Evolutionary conservation across 306 rosid genomes (phyloP), one percentile per base, ranked within the genome.

Genomic region (Oxytropis ochrocephala): DNA sequence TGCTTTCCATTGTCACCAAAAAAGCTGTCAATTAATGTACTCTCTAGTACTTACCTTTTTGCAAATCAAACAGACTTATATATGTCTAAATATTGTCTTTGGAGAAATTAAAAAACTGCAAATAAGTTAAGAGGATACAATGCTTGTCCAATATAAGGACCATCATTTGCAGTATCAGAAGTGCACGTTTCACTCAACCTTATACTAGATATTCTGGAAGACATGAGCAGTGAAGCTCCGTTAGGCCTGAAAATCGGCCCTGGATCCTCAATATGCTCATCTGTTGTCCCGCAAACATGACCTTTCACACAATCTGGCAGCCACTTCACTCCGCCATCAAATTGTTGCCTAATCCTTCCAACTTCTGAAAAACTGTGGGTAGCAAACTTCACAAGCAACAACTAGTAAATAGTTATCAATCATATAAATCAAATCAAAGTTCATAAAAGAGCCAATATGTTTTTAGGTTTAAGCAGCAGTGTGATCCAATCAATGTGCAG

Each of bases 141-240:
- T 18, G 82, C 93, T 76, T 74, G 79, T 54, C 73, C 82, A 64
- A 55, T 56, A 76, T 36, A n/a, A 41, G 81, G 77, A 59, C 64
- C 80, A 32, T 66, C 82, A 70, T 76, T 78, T 24, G 18, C 74
- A 56, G 70, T 41, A 16, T 80, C 62, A 49, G 80, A 69, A 16
- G 75, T 18, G 77, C 62, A 64, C 68, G 78, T 83, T 54, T 83
- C 69, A 67, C 84, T 84, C 78, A 78, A 47, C 75, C 85, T 90
- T 74, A 93, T 76, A 76, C 80, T 66, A 69, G 98, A 93, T 77
- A 90, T 79, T 46, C 81, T 59, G 9, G 97, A 90, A 8, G 88
- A 30, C 87, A 88, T 76, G 12, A 39, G 59, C 38, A 80, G 46
- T 11, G 87, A 51, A 78, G 67, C 74, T 66, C 85, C 82, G 47